Conservation (phyloP, 306 rosid genomes). For the Canavalia gladiata region DNA sequence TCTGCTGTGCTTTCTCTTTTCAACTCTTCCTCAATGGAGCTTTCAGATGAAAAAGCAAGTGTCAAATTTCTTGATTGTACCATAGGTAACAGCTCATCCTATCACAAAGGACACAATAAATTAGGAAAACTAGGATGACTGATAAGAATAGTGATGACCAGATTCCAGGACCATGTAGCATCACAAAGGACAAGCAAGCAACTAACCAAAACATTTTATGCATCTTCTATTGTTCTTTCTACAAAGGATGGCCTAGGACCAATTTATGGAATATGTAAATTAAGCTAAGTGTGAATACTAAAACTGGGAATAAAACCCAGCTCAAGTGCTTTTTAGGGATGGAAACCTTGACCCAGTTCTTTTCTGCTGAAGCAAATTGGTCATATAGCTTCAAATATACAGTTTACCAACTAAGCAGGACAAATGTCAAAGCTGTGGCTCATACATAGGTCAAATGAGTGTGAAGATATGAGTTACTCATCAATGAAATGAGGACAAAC, state of each 20-base stretch:
- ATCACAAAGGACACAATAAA: constrained; percentile 43
- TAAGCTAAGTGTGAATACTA: constrained; percentile 16
- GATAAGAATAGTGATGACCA: constrained; percentile 28
- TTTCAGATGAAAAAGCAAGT: constrained; percentile 95
- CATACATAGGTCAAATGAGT: constrained; percentile 26
- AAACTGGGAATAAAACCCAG: constrained; percentile 25
- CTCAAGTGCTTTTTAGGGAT: constrained; percentile 33
- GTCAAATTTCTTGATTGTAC: constrained; percentile 85
- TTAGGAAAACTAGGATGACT: constrained; percentile 39
- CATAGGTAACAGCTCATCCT: constrained; percentile 87
- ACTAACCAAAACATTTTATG: constrained; percentile 35
- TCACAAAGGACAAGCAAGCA: constrained; percentile 41
- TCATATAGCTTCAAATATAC: constrained; percentile 22
- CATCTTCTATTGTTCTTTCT: constrained; percentile 30
- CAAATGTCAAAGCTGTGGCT: constrained; percentile 10
- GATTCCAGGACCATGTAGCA: constrained; percentile 36
- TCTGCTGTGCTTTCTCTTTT: constrained; percentile 97
- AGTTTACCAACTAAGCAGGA: constrained; percentile 36
- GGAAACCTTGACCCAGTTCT: constrained; percentile 35
- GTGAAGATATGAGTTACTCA: constrained; percentile 16
- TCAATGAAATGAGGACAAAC: constrained; percentile 21
- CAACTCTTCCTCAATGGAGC: constrained; percentile 96
- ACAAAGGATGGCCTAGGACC: constrained; percentile 5
- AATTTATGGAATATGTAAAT: constrained; percentile 5
- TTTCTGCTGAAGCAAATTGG: constrained; percentile 33